Conservation (phyloP, 768 basidiomycete genomes). For the Boletus barrowsii region DNA sequence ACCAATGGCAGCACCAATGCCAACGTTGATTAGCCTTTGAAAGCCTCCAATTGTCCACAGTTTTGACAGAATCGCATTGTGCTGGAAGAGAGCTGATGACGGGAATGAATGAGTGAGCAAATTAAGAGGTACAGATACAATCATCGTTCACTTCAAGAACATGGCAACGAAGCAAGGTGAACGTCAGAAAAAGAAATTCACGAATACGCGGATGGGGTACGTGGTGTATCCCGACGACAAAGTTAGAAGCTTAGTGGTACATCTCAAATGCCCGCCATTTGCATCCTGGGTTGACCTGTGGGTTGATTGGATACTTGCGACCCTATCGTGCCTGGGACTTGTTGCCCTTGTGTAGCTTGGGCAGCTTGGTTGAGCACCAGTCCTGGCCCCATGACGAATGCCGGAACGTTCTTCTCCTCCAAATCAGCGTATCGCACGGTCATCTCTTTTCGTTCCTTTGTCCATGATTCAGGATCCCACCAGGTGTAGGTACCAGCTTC, state of each 20-base stretch:
- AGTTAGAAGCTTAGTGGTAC: conserved; percentile 8
- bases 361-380: conserved; percentile 38
- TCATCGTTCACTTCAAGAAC: conserved; percentile 36
- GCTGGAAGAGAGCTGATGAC: conserved; percentile 10
- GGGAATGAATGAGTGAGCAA: conserved; percentile 26
- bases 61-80: conserved; percentile 20
- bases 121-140: conserved; percentile 38
- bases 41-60: conserved; percentile 14
- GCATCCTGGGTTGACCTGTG: conserved; percentile 31
- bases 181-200: conserved; percentile 22
- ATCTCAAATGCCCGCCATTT: conserved; percentile 33
- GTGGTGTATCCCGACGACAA: not conserved
- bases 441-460: conserved; percentile 75
- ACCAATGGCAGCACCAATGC: not conserved
- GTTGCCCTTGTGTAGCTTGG: conserved; percentile 37
- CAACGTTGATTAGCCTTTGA: not conserved
- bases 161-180: conserved; percentile 18
- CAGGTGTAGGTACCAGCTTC: conserved; percentile 88
- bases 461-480: conserved; percentile 83
- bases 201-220: conserved; percentile 1
- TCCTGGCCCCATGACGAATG: conserved; percentile 53
- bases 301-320: conserved; percentile 26
- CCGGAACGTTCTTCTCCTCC: conserved; percentile 68
- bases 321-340: conserved; percentile 33
- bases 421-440: conserved; percentile 70